phyloP scores from a whole-genome alignment of 2,329 filamentous ascomycete genomes.

The Nothophaeocryptopus gaeumannii region DNA sequence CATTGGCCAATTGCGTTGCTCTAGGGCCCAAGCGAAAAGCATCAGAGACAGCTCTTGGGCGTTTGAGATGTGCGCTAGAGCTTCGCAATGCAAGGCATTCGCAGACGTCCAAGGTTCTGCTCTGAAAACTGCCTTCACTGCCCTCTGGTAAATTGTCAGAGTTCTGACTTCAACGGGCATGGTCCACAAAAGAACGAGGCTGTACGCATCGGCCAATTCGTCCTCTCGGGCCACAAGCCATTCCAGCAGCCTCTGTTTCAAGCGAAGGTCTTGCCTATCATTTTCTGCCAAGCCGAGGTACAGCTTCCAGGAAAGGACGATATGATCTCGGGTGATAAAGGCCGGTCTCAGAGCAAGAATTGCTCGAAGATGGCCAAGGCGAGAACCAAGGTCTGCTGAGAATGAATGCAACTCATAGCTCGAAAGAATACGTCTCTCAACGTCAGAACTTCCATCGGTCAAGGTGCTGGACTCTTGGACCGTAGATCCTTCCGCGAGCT shows the following conservation, averaged over 20 bases:
- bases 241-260: constrained; percentile 28
- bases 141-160: constrained; percentile 24
- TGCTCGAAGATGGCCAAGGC: constrained; percentile 10
- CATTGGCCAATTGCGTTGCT: not conserved
- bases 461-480: too few species aligned
- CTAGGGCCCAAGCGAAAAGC: constrained; percentile 6
- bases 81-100: constrained; percentile 27
- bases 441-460: too few species aligned
- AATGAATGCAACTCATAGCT: not conserved
- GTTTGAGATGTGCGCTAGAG: constrained; percentile 25
- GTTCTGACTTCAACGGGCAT: constrained; percentile 22
- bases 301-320: constrained; percentile 35
- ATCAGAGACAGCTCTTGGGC: constrained; percentile 6
- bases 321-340: not conserved
- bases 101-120: constrained; percentile 15
- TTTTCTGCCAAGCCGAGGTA: constrained; percentile 33
- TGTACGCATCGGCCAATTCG: constrained; percentile 22
- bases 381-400: not conserved
- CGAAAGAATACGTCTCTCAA: too few species aligned
- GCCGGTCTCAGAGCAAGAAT: constrained; percentile 1
- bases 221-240: constrained; percentile 24
- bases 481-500: constrained; percentile 7
- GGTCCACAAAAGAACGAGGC: constrained; percentile 26
- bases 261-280: constrained; percentile 20
- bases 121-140: constrained; percentile 19